Base-by-base conservation (phyloP, 2,329 filamentous ascomycete genomes). In the Incumbomyces lentus region DNA sequence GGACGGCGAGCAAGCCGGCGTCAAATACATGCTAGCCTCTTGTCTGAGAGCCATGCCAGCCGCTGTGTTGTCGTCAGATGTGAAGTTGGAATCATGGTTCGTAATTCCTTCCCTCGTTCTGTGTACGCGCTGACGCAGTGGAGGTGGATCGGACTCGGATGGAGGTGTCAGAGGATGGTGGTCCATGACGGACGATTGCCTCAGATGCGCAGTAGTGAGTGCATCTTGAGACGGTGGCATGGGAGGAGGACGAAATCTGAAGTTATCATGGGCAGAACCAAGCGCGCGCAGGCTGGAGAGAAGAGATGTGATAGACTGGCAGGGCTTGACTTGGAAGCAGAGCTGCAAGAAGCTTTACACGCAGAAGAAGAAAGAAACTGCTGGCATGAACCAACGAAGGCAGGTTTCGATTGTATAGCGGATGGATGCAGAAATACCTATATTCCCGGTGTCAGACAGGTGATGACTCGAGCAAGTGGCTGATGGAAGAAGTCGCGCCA, bases 1-100 rank as follows among this genome's bases (percentile, higher is more conserved):
- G 30, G 16, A 34, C 8, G 44, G 44, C 22, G 36, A 40, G 11
- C 35, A 11, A 11, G 36, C 47, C 8, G 45, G 38, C 7, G 48
- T 36, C 14, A 42, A 44, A 40, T 58, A 57, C 47, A 57, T 34
- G 39, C 48, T 55, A 12, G 52, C 50, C 44, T 57, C 56, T 47
- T 58, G 56, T 30, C 42, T 49, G 35, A 47, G n/a, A 12, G 52
- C 51, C 56, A 58, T 58, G 26, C 49, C 53, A 16, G 51, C 47
- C 29, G 55, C 55, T 19, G 56, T 57, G 39, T 57, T 57, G 39
- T 55, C 46, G 36, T 44, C 45, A 38, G 17, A 32, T 26, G 8
- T 26, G 13, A 30, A 16, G 5, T 12, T 11, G 12, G 45, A 30
- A 36, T 16, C 50, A 46, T 52, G 19, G 48, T 13, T 29, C 31